Base-by-base conservation (phyloP, 768 basidiomycete species). In the Exidia glandulosa region DNA sequence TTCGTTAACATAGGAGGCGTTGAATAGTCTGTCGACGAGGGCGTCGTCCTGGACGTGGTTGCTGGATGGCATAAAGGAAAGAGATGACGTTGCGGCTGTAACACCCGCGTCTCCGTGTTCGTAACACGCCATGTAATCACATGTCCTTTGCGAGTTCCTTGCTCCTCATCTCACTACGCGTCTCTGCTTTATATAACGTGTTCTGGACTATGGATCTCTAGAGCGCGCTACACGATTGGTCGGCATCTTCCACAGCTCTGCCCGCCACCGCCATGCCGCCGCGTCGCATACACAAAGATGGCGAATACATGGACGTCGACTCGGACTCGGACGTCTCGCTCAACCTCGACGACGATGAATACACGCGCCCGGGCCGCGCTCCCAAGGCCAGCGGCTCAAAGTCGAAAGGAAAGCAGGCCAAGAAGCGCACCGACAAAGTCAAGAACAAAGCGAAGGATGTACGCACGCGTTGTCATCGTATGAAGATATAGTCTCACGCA, bases 241-340 rank as follows among this genome's bases (percentile, higher is more conserved):
- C 41, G 41, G 41, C 41, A 13, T 12, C 5, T 45, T 23, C 41
- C 41, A 45, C 41, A 23, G 50, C 50, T 54, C 50, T 31, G 25
- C 50, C 50, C 13, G 25, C 50, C 25, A 27, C 50, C 13, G 30
- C 23, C 48, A 50, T 54, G 50, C 50, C 50, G 30, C 50, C 57
- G 27, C 13, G 45, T 19, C 27, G 32, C 54, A n/a, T n/a, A 56
- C 32, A 29, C 32, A 37, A 29, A 16, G 57, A 57, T 23, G 45
- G 13, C 29, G 45, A 57, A 9, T 29, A 62, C 34, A 59, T 34
- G 59, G 79, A 79, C 32, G 75, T 79, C 52, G 84, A 85, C 67
- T 87, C 83, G 1, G 88, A 87, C 68, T 88, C 87, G 2, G 87
- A 88, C 63, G 82, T 84, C 29, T 86, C 84, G 36, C 71, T 86